Evolutionary conservation across 1,284 basidiomycete genomes (phyloP).

Genomic region (Puccinia polysora): DNA sequence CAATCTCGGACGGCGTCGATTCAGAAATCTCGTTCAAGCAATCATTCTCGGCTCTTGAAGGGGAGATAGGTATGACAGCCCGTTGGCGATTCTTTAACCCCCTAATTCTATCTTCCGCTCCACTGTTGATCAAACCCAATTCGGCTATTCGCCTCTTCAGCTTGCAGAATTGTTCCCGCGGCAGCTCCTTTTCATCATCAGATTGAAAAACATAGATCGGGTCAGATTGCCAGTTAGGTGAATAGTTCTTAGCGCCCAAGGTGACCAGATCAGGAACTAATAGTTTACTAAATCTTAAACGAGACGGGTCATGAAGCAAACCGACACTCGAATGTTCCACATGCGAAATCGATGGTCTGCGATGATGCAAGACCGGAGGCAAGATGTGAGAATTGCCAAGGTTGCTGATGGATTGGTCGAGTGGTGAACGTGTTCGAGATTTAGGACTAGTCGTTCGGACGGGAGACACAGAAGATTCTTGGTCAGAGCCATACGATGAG

Average conservation of each 20-base stretch:
- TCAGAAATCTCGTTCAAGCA: no score
- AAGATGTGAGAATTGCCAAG: not conserved
- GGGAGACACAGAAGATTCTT: constrained; percentile 6
- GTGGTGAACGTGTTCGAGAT: not conserved
- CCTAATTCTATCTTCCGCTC: not conserved
- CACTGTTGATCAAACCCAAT: not conserved
- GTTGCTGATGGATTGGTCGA: not conserved
- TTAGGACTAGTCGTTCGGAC: not conserved
- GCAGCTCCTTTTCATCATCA: not conserved
- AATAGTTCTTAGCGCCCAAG: not conserved
- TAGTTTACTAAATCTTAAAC: no score
- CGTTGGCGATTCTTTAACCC: no score
- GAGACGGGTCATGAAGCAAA: no score
- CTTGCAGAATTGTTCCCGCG: not conserved
- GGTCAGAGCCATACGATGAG: constrained; percentile 11
- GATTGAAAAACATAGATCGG: not conserved
- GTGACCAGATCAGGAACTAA: no score
- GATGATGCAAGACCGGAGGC: no score
- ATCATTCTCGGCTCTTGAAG: no score
- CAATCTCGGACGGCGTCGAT: no score
- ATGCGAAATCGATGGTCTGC: no score
- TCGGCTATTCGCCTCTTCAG: constrained; percentile 14
- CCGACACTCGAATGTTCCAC: no score
- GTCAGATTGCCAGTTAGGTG: not conserved
- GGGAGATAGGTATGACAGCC: no score